Conservation (phyloP, 192 early-diverging fungal species). For the Gamsiella multidivaricata region DNA sequence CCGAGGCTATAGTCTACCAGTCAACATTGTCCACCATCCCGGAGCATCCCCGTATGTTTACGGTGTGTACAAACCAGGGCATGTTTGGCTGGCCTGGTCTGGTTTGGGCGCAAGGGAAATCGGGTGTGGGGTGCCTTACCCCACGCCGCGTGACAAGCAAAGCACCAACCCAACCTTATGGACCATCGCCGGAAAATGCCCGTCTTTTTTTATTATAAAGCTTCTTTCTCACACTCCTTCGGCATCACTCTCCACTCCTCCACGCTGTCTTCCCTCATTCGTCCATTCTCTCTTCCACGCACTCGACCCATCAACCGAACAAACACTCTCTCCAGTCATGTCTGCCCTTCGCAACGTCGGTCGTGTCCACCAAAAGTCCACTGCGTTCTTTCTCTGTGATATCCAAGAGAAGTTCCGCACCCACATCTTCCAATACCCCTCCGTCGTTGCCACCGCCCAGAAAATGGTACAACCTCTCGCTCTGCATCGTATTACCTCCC, state of each 20-base stretch:
- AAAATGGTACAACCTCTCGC: conserved; percentile 79
- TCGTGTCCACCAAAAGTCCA: conserved; percentile 64
- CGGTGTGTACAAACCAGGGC: too few relatives aligned
- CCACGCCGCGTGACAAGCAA: too few relatives aligned
- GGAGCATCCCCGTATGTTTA: too few relatives aligned
- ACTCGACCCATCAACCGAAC: background rate
- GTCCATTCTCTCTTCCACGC: background rate
- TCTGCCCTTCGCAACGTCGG: conserved; percentile 59
- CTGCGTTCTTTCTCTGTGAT: conserved; percentile 94
- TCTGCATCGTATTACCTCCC: background rate
- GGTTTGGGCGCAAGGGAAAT: too few relatives aligned
- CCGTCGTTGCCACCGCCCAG: conserved; percentile 81
- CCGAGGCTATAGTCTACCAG: too few relatives aligned
- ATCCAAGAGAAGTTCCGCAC: conserved; percentile 86
- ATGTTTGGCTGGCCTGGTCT: too few relatives aligned
- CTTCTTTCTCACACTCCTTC: background rate
- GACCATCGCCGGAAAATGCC: too few relatives aligned
- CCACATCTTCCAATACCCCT: conserved; percentile 84
- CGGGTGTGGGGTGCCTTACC: too few relatives aligned
- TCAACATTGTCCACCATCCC: too few relatives aligned
- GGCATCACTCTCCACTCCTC: background rate
- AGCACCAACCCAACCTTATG: too few relatives aligned
- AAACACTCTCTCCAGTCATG: conserved; percentile 10
- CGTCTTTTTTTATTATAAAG: too few relatives aligned
- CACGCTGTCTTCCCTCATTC: background rate